These are phyloP conservation scores for Bacterosira constricta DNA, from an alignment of 108 stramenopile genomes.

Conservation along the genomic window DNA sequence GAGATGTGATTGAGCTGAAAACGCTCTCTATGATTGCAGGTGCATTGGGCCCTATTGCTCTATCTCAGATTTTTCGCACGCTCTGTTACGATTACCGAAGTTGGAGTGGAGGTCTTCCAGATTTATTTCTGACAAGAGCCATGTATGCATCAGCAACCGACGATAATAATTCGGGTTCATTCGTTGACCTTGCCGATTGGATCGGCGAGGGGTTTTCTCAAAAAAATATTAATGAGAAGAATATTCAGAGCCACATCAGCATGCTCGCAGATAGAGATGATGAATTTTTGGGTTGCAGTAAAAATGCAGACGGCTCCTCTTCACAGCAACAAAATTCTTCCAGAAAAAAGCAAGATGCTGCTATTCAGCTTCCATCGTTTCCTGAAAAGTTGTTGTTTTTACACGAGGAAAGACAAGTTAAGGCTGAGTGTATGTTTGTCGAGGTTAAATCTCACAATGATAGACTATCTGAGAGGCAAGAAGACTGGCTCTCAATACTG, in stretches of 20 bases:
- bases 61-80: conserved; percentile 68
- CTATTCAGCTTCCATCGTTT: conserved; percentile 11
- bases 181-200: conserved; percentile 82
- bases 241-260: background rate
- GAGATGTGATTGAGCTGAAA: conserved; percentile 61
- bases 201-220: conserved; percentile 73
- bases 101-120: conserved; percentile 84
- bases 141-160: conserved; percentile 28
- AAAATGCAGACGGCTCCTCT: conserved; percentile 62
- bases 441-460: conserved; percentile 88
- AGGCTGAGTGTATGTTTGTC: conserved; percentile 73
- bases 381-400: conserved; percentile 55
- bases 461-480: conserved; percentile 77
- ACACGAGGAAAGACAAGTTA: conserved; percentile 46
- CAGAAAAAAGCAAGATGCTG: background rate
- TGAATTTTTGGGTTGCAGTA: conserved; percentile 79
- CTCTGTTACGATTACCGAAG: conserved; percentile 83
- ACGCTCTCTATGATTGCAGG: conserved; percentile 76
- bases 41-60: conserved; percentile 68
- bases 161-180: background rate
- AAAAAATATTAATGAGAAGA: conserved; percentile 28
- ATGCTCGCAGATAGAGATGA: conserved; percentile 73
- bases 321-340: conserved; percentile 16
- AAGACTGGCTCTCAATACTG: conserved; percentile 86
- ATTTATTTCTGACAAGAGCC: conserved; percentile 57